Conservation (phyloP, 768 basidiomycete species). For the Clitopilus hobsonii region DNA sequence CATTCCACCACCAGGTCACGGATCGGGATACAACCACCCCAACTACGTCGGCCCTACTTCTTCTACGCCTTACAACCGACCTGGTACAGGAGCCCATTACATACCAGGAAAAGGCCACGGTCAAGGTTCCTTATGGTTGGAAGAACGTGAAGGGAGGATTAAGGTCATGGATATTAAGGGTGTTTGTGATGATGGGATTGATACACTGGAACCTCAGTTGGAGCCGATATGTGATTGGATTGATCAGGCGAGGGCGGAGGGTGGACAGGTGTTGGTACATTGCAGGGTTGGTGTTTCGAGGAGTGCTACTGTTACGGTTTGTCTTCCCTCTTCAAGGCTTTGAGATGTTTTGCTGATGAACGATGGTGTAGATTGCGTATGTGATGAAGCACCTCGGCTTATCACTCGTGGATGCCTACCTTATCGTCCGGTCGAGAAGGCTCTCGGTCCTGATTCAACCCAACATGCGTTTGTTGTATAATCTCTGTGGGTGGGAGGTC, state of each 20-base stretch:
- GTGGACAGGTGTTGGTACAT: slow-evolving; percentile 91
- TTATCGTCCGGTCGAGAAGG: slow-evolving; percentile 85
- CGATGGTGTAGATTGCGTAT: slow-evolving; percentile 71
- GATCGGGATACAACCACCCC: slow-evolving; percentile 13
- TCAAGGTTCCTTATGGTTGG: slow-evolving; percentile 80
- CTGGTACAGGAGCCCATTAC: slow-evolving; percentile 28
- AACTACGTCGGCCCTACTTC: slow-evolving; percentile 5
- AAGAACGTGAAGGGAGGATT: slow-evolving; percentile 85
- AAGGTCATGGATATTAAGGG: slow-evolving; percentile 90
- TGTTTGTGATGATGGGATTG: slow-evolving; percentile 95
- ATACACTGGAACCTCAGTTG: slow-evolving; percentile 86
- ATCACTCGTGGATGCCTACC: slow-evolving; percentile 89
- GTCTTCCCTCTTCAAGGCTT: slow-evolving; percentile 25
- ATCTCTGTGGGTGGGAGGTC: slow-evolving; percentile 93
- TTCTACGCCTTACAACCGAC: slow-evolving; percentile 20
- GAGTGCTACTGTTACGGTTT: slow-evolving; percentile 86
- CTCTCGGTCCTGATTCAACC: slow-evolving; percentile 92
- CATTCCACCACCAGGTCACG: slow-evolving; percentile 62
- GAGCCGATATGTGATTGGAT: slow-evolving; percentile 92
- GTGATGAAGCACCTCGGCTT: slow-evolving; percentile 90
- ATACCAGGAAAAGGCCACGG: slow-evolving; percentile 41
- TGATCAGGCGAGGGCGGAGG: slow-evolving; percentile 72
- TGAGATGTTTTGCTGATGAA: too few species aligned
- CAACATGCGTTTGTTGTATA: slow-evolving; percentile 93
- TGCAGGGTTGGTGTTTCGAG: slow-evolving; percentile 99